A percentile compares a stretch with the other conserved stretches of the same genome.
These are phyloP conservation scores for Glycine tomentella DNA, from an alignment of 306 rosid species.

Conservation along the genomic window DNA sequence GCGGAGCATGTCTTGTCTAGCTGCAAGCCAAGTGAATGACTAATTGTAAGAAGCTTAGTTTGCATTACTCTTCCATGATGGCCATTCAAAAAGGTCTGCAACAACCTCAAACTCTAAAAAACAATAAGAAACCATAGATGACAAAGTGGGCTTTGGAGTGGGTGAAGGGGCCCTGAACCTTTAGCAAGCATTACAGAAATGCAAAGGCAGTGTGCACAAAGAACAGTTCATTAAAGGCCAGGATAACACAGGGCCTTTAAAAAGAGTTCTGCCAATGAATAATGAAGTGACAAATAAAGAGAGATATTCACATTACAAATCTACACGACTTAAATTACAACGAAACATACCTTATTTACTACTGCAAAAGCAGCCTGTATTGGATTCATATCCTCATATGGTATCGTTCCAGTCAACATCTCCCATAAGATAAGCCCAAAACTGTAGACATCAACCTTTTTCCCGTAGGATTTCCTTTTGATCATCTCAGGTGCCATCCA, in stretches of 20 bases:
- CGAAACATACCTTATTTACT: constrained; percentile 74
- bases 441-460: constrained; percentile 92
- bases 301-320: constrained; percentile 25
- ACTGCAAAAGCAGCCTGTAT: constrained; percentile 98
- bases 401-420: constrained; percentile 83
- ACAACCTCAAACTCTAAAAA: constrained; percentile 21
- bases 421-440: constrained; percentile 96
- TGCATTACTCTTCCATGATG: neutral
- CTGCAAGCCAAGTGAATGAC: neutral
- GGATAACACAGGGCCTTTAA: neutral
- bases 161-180: neutral
- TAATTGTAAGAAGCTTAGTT: neutral
- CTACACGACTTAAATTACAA: constrained; percentile 3
- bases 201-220: neutral
- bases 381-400: constrained; percentile 93
- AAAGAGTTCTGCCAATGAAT: neutral
- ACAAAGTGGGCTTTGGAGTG: neutral
- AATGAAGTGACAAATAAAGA: constrained; percentile 16
- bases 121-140: neutral
- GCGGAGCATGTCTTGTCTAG: constrained; percentile 19
- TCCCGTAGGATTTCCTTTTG: constrained; percentile 78
- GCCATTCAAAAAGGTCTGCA: neutral
- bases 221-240: constrained; percentile 19
- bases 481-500: constrained; percentile 99
- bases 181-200: constrained; percentile 3